Conservation (phyloP, 108 stramenopile genomes). For the Craspedostauros australis region DNA sequence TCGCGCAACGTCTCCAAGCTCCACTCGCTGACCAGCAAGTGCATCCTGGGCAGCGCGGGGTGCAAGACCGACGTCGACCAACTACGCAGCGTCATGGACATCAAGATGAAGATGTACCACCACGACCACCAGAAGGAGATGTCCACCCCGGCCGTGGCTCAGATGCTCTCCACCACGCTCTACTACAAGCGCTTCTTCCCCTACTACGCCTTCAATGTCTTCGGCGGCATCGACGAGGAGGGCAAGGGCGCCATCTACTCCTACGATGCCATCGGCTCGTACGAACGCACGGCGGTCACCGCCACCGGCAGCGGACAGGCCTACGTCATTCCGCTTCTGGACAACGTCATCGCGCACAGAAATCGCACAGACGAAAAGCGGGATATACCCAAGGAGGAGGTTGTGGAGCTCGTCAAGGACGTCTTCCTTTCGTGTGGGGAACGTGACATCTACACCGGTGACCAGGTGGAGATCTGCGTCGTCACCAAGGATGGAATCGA, state of each 20-base stretch:
- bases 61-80: slow-evolving; percentile 97
- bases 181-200: slow-evolving; percentile 99
- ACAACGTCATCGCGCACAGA: slow-evolving; percentile 94
- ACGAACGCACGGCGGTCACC: slow-evolving; percentile 84
- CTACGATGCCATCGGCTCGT: slow-evolving; percentile 97
- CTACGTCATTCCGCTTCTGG: slow-evolving; percentile 87
- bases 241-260: slow-evolving; percentile 95
- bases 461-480: slow-evolving; percentile 91
- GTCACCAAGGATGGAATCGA: slow-evolving; percentile 83
- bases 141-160: slow-evolving; percentile 89
- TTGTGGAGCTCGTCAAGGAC: slow-evolving; percentile 95
- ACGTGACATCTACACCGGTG: slow-evolving; percentile 97
- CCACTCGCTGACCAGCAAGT: slow-evolving; percentile 73
- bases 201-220: slow-evolving; percentile 97
- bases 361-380: slow-evolving; percentile 87
- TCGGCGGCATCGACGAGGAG: slow-evolving; percentile 94
- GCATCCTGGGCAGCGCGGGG: slow-evolving; percentile 90
- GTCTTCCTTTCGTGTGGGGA: slow-evolving; percentile 94
- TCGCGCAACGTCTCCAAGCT: slow-evolving; percentile 83
- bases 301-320: slow-evolving; percentile 88
- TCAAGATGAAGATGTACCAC: slow-evolving; percentile 85
- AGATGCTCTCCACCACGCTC: slow-evolving; percentile 91
- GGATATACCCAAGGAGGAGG: slow-evolving; percentile 74
- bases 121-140: slow-evolving; percentile 94
- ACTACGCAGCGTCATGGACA: slow-evolving; percentile 84